Evolutionary conservation across 2,329 filamentous ascomycete genomes (phyloP).

Genomic region (Stemphylium vesicarium): DNA sequence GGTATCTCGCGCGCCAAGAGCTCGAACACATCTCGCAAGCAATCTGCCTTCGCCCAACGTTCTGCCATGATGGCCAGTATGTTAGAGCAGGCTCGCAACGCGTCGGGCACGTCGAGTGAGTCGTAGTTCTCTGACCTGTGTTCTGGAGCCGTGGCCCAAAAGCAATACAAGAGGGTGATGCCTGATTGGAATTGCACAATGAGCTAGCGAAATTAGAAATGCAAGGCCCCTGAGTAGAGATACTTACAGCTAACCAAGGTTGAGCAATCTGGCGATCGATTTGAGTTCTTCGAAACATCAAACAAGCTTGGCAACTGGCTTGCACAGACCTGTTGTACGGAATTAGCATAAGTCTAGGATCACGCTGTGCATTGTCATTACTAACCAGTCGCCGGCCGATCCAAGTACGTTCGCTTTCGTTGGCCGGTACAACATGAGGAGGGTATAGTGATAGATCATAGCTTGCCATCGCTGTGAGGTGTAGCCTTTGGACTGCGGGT

Average conservation of each 20-base stretch:
- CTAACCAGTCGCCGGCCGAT: constrained; percentile 24
- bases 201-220: constrained; percentile 15
- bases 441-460: constrained; percentile 30
- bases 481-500: constrained; percentile 26
- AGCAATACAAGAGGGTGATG: constrained; percentile 47
- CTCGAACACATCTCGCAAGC: constrained; percentile 46
- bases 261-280: constrained; percentile 29
- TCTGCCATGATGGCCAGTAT: constrained; percentile 48
- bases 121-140: constrained; percentile 36
- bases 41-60: constrained; percentile 46
- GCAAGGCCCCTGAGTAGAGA: not conserved
- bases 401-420: constrained; percentile 21
- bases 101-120: constrained; percentile 39
- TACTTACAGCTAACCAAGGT: constrained; percentile 28
- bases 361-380: too few species aligned
- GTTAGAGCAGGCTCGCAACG: constrained; percentile 46
- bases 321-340: constrained; percentile 14
- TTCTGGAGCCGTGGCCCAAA: constrained; percentile 44
- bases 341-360: too few species aligned
- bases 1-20: constrained; percentile 35
- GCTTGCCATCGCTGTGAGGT: constrained; percentile 28
- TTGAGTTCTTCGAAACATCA: constrained; percentile 28
- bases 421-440: constrained; percentile 26
- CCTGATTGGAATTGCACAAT: constrained; percentile 44
- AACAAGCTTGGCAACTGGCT: constrained; percentile 26